Evolutionary conservation across 2,329 filamentous ascomycete genomes (phyloP), one percentile per base, ranked within the genome.

Genomic region (Tothia fuscella): DNA sequence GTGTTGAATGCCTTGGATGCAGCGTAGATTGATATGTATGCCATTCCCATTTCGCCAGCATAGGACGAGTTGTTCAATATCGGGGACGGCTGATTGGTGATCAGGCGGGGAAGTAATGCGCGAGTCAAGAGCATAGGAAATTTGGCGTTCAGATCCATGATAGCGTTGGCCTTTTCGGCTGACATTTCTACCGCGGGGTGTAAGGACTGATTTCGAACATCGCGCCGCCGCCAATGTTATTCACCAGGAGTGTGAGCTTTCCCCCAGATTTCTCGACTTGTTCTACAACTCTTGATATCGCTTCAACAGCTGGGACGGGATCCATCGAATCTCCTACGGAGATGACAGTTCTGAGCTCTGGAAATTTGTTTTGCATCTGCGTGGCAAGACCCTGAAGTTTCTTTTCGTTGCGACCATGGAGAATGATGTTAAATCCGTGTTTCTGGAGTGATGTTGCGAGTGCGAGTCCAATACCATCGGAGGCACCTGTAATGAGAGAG

Each of bases 341-440:
- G 32, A 56, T 53, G 21, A 59, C 56, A 41, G 69, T 62, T 20
- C 56, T 52, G 12, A 56, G 51, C 2, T 47, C 26, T 1, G 71
- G 70, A 43, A 63, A 65, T 6, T 56, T 45, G 1, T 49, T n/a
- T 2, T 52, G 46, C 1, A 77, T 61, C 20, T 62, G 53, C 2
- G 51, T 41, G n/a, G 58, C 52, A n/a, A 71, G 56, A 1, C 42
- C 42, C 2, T 61, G 50, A 3, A 78, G 60, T 48, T 75, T 76
- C 3, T 55, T 46, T 2, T 49, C 47, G 45, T 72, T 72, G 26
- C 71, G 67, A n/a, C 74, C 72, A 46, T 78, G 73, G 6, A 78
- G 51, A 13, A 76, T 59, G 25, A 78, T 61, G 49, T 74, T 71
- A 63, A 76, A 76, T 35, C 71, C 70, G 12, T 56, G 57, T 0